Percentiles rank a stretch among this genome's conserved stretches.
Conservation (phyloP, 73 alveolate genomes). For the Tetrahymena thermophila region DNA sequence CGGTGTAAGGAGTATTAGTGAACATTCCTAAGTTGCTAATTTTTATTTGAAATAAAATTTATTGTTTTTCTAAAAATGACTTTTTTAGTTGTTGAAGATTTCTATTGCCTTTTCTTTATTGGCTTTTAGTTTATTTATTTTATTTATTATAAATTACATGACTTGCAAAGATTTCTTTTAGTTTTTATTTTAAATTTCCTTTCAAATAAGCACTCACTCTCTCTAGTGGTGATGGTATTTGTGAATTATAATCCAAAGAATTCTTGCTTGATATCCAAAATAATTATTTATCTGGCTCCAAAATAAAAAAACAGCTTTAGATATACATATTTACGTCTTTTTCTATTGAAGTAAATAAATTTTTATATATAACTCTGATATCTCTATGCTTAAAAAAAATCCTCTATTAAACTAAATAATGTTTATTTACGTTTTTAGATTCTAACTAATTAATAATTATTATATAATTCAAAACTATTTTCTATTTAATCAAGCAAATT, state of each 20-base stretch:
- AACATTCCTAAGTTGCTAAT: neutral
- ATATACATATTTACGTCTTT: no score
- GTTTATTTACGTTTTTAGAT: neutral
- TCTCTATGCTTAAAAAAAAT: neutral
- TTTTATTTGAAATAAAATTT: neutral
- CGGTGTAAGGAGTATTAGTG: neutral
- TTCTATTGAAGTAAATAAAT: neutral
- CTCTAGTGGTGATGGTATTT: neutral
- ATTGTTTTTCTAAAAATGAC: neutral
- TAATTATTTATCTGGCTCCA: neutral
- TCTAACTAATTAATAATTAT: neutral
- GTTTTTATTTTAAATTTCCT: neutral
- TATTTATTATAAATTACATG: neutral
- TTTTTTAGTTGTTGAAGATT: neutral
- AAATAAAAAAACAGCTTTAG: neutral
- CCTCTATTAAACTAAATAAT: neutral
- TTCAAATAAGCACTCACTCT: neutral
- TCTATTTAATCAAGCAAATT: neutral
- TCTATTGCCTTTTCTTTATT: neutral
- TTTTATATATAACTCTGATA: neutral
- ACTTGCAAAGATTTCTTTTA: neutral
- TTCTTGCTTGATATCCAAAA: neutral
- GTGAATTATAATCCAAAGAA: neutral
- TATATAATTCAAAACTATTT: neutral
- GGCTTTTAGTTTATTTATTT: neutral